Conservation (phyloP, 139 green algal genomes). For the Chlorella vulgaris region DNA sequence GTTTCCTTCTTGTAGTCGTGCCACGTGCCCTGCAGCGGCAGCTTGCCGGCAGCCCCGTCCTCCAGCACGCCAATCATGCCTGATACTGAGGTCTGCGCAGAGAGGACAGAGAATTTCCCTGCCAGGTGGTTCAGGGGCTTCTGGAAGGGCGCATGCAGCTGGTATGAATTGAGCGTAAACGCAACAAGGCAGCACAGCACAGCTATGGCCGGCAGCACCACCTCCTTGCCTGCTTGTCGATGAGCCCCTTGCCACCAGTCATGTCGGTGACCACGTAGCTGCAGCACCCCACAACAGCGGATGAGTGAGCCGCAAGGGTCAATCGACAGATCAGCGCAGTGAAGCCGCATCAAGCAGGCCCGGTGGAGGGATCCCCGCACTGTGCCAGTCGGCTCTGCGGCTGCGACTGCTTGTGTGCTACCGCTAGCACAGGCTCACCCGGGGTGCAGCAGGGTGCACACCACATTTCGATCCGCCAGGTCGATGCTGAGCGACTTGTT, state of each 20-base stretch:
- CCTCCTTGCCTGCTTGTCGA: conserved; percentile 14
- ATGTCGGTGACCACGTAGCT: conserved; percentile 42
- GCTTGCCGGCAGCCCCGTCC: neutral
- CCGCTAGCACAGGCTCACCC: neutral
- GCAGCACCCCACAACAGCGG: neutral
- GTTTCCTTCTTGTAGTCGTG: conserved; percentile 25
- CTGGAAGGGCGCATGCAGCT: neutral
- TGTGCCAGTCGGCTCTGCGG: neutral
- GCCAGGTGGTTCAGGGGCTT: too few relatives aligned
- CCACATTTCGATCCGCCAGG: conserved; percentile 35
- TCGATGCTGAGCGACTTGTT: conserved; percentile 55
- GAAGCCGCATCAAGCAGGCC: neutral
- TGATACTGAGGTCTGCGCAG: conserved; percentile 28
- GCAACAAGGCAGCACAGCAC: neutral
- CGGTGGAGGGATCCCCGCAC: neutral
- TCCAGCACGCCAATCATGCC: conserved; percentile 49
- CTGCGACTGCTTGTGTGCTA: too few relatives aligned
- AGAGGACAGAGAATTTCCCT: neutral
- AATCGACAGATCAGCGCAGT: neutral
- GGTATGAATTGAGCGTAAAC: neutral
- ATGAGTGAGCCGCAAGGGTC: neutral
- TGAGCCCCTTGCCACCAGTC: conserved; percentile 39
- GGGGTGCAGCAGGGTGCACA: conserved; percentile 53
- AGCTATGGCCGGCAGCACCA: neutral
- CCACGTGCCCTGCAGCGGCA: conserved; percentile 34